phyloP scores from a whole-genome alignment of 306 rosid species.

The Crataegus laevigata region DNA sequence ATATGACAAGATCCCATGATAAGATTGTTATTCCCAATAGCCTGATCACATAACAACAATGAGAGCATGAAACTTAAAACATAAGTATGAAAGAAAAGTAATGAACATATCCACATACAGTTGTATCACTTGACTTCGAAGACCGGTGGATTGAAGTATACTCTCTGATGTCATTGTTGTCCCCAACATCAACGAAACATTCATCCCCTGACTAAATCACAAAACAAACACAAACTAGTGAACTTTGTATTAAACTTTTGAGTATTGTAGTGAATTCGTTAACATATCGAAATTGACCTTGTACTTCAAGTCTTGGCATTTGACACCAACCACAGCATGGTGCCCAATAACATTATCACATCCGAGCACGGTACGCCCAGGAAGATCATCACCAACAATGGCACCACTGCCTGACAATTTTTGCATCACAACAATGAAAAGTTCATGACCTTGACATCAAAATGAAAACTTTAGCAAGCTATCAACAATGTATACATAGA shows the following conservation, averaged over 20 bases:
- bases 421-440: background rate
- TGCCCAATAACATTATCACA: conserved; percentile 72
- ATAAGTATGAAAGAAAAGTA: background rate
- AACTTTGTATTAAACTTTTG: background rate
- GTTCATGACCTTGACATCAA: background rate
- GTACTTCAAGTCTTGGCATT: conserved; percentile 87
- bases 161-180: conserved; percentile 80
- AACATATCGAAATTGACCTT: conserved; percentile 38
- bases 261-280: background rate
- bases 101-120: conserved; percentile 37
- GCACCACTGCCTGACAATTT: conserved; percentile 78
- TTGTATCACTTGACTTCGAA: conserved; percentile 66
- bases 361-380: conserved; percentile 70
- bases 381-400: conserved; percentile 82
- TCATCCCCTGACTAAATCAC: conserved; percentile 67
- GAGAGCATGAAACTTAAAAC: conserved; percentile 10
- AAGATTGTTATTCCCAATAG: conserved; percentile 76
- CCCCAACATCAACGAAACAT: conserved; percentile 79
- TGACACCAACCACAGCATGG: conserved; percentile 82
- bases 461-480: background rate
- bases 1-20: conserved; percentile 96
- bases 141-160: conserved; percentile 82
- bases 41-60: conserved; percentile 41
- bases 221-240: conserved; percentile 11
- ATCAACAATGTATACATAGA: background rate